Evolutionary conservation across 2,329 filamentous ascomycete genomes (phyloP).

Genomic region (Phialocephala sp.): DNA sequence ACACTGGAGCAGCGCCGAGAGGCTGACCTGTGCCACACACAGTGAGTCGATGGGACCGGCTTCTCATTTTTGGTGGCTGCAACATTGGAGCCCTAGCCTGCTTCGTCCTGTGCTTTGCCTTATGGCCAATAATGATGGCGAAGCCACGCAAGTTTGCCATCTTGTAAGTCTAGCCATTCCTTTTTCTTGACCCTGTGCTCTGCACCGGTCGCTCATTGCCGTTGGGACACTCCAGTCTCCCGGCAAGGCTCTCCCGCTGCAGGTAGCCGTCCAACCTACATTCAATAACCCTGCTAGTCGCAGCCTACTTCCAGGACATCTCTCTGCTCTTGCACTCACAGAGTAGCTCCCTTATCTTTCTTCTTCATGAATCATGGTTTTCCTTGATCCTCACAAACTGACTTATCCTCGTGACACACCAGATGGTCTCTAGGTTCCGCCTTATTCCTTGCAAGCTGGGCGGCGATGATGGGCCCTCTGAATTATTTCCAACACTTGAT

Average conservation of each 20-base stretch:
- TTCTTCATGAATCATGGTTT: slow-evolving; percentile 29
- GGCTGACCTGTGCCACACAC: slow-evolving; percentile 45
- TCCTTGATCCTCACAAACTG: slow-evolving; percentile 30
- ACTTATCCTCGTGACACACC: slow-evolving; percentile 43
- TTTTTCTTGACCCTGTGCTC: slow-evolving; percentile 16
- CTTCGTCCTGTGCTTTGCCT: slow-evolving; percentile 90
- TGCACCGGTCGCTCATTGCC: slow-evolving; percentile 20
- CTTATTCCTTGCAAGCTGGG: slow-evolving; percentile 91
- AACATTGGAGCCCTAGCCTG: slow-evolving; percentile 88
- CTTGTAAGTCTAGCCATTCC: slow-evolving; percentile 71
- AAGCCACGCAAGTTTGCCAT: slow-evolving; percentile 94
- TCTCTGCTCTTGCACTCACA: slow-evolving; percentile 18
- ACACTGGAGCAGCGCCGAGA: slow-evolving; percentile 31
- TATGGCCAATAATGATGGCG: slow-evolving; percentile 82
- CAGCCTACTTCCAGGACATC: slow-evolving; percentile 13
- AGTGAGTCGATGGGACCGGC: slow-evolving; percentile 98
- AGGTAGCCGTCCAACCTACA: slow-evolving; percentile 45
- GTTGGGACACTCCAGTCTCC: slow-evolving; percentile 31
- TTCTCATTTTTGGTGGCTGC: slow-evolving; percentile 90
- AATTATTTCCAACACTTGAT: slow-evolving; percentile 83
- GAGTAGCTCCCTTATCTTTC: slow-evolving; percentile 3
- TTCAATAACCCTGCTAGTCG: slow-evolving; percentile 20
- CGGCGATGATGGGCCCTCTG: slow-evolving; percentile 89
- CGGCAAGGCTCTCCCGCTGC: slow-evolving; percentile 42
- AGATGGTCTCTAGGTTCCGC: slow-evolving; percentile 95